Evolutionary conservation across 441 rosid species (phyloP), one percentile per base, ranked within the genome.

Genomic region (Breynia disticha): DNA sequence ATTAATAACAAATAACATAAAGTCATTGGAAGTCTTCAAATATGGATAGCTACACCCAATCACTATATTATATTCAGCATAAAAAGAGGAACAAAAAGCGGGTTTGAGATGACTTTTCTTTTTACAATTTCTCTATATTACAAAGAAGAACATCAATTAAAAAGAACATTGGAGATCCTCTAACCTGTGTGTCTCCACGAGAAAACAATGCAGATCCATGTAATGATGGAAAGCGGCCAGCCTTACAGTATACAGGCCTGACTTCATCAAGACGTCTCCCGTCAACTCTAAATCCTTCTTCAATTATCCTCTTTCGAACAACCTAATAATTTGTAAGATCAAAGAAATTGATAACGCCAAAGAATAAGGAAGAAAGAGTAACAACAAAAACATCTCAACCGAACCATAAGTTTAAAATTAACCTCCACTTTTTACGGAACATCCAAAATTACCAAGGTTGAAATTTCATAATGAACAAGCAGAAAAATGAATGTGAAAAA

Each of bases 131-230:
- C 52, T 19, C 21, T 48, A 18, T 19, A 13, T 1, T 14, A 12
- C 24, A 15, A 48, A 0, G 24, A 18, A 18, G 24, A 14, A 19
- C 22, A 18, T 50, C 28, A 48, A 47, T 16, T n/a, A 9, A 44
- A 14, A 48, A 13, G 21, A 24, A 16, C 17, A 32, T 21, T n/a
- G n/a, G n/a, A n/a, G n/a, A 41, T 28, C 47, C 1, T 63, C 73
- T 16, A 50, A 84, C 99, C 93, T 93, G 99, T 3, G 99, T 93
- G 65, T 89, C 97, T 61, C 99, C 99, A 48, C 99, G 97, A 53
- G 83, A 77, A 75, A 93, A 93, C 70, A 93, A 64, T 16, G 99
- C 74, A 18, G 99, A 93, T 64, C 99, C 99, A 73, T 83, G 97
- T 71, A 89, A 67, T 28, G 54, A 62, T 70, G 90, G 96, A 52